Evolutionary conservation across 2,329 filamentous ascomycete species (phyloP), one percentile per base, ranked within the genome.

Genomic region (Ilyonectria sp.): DNA sequence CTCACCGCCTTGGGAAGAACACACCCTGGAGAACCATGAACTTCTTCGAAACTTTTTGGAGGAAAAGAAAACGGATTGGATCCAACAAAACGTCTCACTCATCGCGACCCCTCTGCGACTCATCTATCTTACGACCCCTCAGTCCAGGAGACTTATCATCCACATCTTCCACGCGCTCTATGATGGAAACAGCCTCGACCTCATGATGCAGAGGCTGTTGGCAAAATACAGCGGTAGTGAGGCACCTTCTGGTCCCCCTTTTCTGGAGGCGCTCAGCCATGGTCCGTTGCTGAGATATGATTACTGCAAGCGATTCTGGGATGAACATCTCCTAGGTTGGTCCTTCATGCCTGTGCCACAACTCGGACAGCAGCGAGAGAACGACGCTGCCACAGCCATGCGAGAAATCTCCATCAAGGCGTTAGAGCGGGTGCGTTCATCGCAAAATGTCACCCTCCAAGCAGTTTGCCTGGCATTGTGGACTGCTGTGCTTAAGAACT

Each of bases 161-260:
- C 87, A 92, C 52, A 90, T 97, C 1, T 97, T 97, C 80, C 95
- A 98, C 77, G 94, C 89, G 0, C 79, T 97, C 0, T 98, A 98
- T 73, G 95, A 98, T 79, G 95, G 94, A 2, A 92, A 88, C 70
- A 95, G 94, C 68, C 86, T 97, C 44, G 85, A 87, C 2, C 78
- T 94, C 26, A 85, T 97, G 44, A 84, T 97, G 21, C 77, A 87
- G 3, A 80, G 85, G 21, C 83, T 97, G 75, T 17, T 75, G 31
- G 47, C 56, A 9, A 52, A 72, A 8, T 79, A 79, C 47, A 15
- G 40, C 3, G 59, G 58, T 3, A 26, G 73, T 52, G 8, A 74
- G 65, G 43, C 72, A 2, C 1, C 76, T 1, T 74, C 77, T 8
- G 83, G 83, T 0, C 89, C 89, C 1, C 76, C 83, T 0, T 97